Conservation (phyloP, 225 moss, liverwort and hornwort genomes). For the Marchantia paleacea region DNA sequence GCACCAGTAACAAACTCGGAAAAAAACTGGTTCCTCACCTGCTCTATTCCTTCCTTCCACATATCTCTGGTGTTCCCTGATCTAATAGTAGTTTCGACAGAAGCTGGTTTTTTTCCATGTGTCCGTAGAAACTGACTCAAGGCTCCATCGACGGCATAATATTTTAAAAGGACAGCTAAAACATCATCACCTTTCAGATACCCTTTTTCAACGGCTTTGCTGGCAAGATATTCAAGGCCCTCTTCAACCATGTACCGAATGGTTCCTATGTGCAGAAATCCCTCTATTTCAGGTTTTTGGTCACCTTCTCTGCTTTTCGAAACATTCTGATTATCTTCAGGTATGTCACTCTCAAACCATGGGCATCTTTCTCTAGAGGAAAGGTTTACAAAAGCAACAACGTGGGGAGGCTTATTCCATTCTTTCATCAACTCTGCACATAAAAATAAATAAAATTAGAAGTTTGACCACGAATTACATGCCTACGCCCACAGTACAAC, state of each 20-base stretch:
- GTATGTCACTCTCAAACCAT: constrained; percentile 45
- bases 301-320: background rate
- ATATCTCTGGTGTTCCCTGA: constrained; percentile 42
- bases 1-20: background rate
- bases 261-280: constrained; percentile 39
- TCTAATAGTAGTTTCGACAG: background rate
- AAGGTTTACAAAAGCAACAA: constrained; percentile 61
- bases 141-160: constrained; percentile 73
- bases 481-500: background rate
- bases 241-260: constrained; percentile 63
- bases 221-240: constrained; percentile 62
- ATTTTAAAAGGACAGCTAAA: constrained; percentile 48
- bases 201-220: constrained; percentile 68
- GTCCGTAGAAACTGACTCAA: constrained; percentile 53
- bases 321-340: constrained; percentile 5
- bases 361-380: constrained; percentile 39
- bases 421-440: constrained; percentile 69
- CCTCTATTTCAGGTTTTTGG: constrained; percentile 15
- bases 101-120: constrained; percentile 12
- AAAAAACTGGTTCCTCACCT: constrained; percentile 19
- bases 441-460: constrained; percentile 21
- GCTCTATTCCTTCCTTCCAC: constrained; percentile 63
- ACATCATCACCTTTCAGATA: constrained; percentile 58
- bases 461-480: background rate
- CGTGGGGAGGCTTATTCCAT: constrained; percentile 67